These are phyloP conservation scores for Carpinus viminea DNA, from an alignment of 306 rosid species.

Conservation along the genomic window DNA sequence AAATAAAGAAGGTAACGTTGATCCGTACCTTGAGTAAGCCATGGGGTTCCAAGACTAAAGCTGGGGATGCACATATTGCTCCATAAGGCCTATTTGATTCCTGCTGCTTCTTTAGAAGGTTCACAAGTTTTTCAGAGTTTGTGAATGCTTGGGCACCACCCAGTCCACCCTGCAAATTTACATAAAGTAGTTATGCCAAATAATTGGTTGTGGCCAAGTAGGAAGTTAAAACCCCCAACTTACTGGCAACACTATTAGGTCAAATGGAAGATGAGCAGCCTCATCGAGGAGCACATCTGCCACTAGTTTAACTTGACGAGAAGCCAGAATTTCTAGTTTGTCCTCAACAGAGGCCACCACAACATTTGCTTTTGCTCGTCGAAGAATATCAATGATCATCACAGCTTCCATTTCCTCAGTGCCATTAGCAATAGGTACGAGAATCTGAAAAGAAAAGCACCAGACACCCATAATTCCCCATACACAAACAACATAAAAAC, in stretches of 20 bases:
- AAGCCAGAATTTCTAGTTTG: slow-evolving; percentile 63
- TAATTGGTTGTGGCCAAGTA: slow-evolving; percentile 1
- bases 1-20: neutral
- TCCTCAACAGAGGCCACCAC: slow-evolving; percentile 86
- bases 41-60: slow-evolving; percentile 84
- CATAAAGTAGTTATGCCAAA: slow-evolving; percentile 22
- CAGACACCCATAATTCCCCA: slow-evolving; percentile 15
- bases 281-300: slow-evolving; percentile 82
- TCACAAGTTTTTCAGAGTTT: slow-evolving; percentile 69
- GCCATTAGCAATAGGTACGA: slow-evolving; percentile 86
- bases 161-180: slow-evolving; percentile 74
- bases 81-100: slow-evolving; percentile 79
- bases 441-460: slow-evolving; percentile 56
- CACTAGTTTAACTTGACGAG: slow-evolving; percentile 77
- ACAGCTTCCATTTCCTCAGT: slow-evolving; percentile 96
- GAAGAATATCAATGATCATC: slow-evolving; percentile 72
- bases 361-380: slow-evolving; percentile 81
- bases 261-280: slow-evolving; percentile 68
- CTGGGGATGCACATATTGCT: slow-evolving; percentile 97
- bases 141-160: slow-evolving; percentile 94
- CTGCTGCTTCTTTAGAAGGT: slow-evolving; percentile 68
- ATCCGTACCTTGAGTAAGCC: slow-evolving; percentile 81
- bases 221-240: slow-evolving; percentile 27
- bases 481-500: neutral
- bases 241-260: slow-evolving; percentile 86